Evolutionary conservation across 495 filamentous ascomycete genomes (phyloP).

Genomic region (Chaetomium tenue): DNA sequence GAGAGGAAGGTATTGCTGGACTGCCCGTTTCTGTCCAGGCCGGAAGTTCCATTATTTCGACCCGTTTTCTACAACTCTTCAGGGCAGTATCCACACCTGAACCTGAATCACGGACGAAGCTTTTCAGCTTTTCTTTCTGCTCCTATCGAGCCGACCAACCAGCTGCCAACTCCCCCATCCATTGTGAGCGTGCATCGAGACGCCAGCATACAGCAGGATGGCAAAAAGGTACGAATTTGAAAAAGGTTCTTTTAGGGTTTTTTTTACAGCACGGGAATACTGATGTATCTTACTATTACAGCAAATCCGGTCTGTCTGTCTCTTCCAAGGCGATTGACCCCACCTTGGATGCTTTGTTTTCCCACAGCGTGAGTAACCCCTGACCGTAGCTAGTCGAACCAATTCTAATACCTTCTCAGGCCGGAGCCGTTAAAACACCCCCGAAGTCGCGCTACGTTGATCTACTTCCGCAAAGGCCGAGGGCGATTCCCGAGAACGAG

Average conservation of each 20-base stretch:
- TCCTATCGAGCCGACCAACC: neutral
- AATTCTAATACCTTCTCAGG: constrained; percentile 46
- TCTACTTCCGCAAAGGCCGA: constrained; percentile 33
- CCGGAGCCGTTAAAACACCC: constrained; percentile 62
- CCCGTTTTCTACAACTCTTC: neutral
- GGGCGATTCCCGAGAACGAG: constrained; percentile 18
- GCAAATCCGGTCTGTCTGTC: constrained; percentile 38
- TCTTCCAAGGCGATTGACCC: constrained; percentile 65
- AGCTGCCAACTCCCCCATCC: neutral
- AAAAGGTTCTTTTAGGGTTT: neutral
- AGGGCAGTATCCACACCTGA: neutral
- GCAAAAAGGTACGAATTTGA: constrained; percentile 28
- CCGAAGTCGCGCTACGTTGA: constrained; percentile 53
- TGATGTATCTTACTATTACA: constrained; percentile 21
- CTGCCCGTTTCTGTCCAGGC: too few relatives aligned
- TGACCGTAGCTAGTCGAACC: neutral
- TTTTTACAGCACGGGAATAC: neutral
- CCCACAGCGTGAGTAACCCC: constrained; percentile 69
- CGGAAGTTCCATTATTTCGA: neutral
- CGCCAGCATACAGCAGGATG: constrained; percentile 23
- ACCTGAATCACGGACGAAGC: neutral
- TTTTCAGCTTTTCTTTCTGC: neutral
- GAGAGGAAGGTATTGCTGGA: too few relatives aligned
- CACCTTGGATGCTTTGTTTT: constrained; percentile 73
- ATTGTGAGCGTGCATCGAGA: neutral